phyloP scores from a whole-genome alignment of 75 land plant species.

The Pinus albicaulis region DNA sequence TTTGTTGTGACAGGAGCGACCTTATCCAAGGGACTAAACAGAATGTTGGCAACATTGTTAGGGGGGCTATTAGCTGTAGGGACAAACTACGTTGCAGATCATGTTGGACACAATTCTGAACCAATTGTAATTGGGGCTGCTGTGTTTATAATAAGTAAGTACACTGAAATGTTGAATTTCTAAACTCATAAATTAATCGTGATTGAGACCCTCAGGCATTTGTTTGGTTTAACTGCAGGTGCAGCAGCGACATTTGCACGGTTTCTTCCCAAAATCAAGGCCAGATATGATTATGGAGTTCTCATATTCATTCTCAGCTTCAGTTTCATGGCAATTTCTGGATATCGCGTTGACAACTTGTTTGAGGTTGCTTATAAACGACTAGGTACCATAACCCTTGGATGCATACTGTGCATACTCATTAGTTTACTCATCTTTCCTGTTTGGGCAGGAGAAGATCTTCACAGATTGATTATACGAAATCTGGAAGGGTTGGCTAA shows the following conservation, averaged over 20 bases:
- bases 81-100: slow-evolving; percentile 41
- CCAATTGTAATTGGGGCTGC: slow-evolving; percentile 33
- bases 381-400: slow-evolving; percentile 37
- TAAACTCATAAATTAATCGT: too few relatives aligned
- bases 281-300: slow-evolving; percentile 59
- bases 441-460: slow-evolving; percentile 65
- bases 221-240: slow-evolving; percentile 24
- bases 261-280: slow-evolving; percentile 46
- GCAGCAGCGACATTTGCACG: slow-evolving; percentile 48
- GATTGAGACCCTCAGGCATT: too few relatives aligned
- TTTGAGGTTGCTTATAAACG: slow-evolving; percentile 28
- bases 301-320: slow-evolving; percentile 65
- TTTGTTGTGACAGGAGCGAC: slow-evolving; percentile 38
- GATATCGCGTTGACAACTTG: slow-evolving; percentile 33
- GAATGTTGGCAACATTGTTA: slow-evolving; percentile 49
- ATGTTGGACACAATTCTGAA: slow-evolving; percentile 28
- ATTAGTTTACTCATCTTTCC: slow-evolving; percentile 41
- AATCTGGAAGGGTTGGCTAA: slow-evolving; percentile 40
- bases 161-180: too few relatives aligned
- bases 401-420: slow-evolving; percentile 17
- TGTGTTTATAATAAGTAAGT: slow-evolving; percentile 47
- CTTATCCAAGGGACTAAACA: slow-evolving; percentile 56
- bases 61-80: slow-evolving; percentile 61
- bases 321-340: slow-evolving; percentile 49
- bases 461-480: slow-evolving; percentile 25